Evolutionary conservation across 352 stramenopile species (phyloP), one percentile per base, ranked within the genome.

Genomic region (Pilasporangium apinafurcum): DNA sequence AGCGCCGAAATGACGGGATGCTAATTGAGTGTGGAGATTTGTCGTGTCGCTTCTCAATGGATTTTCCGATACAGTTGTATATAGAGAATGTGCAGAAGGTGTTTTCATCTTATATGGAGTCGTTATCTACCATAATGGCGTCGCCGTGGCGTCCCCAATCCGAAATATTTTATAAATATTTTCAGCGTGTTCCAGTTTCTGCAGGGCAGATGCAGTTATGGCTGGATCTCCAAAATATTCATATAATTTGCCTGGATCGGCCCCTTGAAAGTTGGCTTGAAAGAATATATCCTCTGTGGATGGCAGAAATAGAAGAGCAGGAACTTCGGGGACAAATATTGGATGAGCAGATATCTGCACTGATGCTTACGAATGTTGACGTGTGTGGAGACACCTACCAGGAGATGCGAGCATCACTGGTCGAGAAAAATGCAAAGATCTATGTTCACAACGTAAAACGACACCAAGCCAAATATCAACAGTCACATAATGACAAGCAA

Each of bases 191-290:
- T 0, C 65, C 74, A 1, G 21, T 72, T 13, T 58, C 53, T 10
- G 45, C 46, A 13, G 59, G 53, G 8, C 61, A 58, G 18, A 53
- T 65, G 6, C 59, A 56, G 13, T 1, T 86, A 7, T 87, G 74
- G 74, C 27, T 92, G 6, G 51, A 72, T 14, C 9, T 89, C 7
- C 48, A 56, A 32, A 59, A 74, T 13, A 37, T 84, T 8, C 36
- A 21, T 2, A 37, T 86, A 25, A 59, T 79, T 13, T 85, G 67
- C 48, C 25, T 65, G 4, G 74, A 80, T 16, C 59, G 65, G 3
- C 57, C 57, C 1, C 54, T 92, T 25, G 80, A 88, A 31, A 61
- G 57, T 4, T 92, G 80, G 80, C 51, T 92, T 0, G 73, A 85
- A 30, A 56, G 59, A 25, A 68, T 84, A 18, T 83, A 86, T 24